phyloP scores from a whole-genome alignment of 257 asterid genomes.

The Cynanchum wilfordii region DNA sequence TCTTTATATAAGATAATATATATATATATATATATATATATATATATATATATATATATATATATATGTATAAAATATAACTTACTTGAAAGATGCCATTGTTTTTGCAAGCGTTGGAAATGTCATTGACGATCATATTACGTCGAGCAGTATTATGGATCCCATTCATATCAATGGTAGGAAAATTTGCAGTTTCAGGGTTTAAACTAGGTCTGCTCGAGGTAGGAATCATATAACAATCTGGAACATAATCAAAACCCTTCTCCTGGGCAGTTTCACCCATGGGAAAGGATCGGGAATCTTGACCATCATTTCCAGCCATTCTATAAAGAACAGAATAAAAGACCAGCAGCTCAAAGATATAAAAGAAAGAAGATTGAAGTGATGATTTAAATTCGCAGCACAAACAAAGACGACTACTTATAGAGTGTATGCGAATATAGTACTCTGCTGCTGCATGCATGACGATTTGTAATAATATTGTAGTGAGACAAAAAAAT shows the following conservation, averaged over 20 bases:
- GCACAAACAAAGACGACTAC: not conserved
- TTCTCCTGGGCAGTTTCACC: constrained; percentile 41
- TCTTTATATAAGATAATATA: too few species aligned
- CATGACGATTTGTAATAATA: not conserved
- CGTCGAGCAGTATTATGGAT: constrained; percentile 18
- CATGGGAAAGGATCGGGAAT: constrained; percentile 25
- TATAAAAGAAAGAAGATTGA: not conserved
- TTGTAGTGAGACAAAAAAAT: not conserved
- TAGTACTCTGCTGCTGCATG: too few species aligned
- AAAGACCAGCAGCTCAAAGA: not conserved
- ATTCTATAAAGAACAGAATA: not conserved
- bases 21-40: not conserved
- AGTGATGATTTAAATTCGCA: not conserved
- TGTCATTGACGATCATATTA: constrained; percentile 16
- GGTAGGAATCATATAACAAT: constrained; percentile 29
- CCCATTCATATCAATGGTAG: constrained; percentile 30
- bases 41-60: not conserved
- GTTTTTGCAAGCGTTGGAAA: constrained; percentile 29
- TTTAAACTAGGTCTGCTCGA: constrained; percentile 3
- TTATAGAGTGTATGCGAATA: not conserved
- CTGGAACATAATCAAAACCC: constrained; percentile 29
- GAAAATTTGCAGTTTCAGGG: constrained; percentile 9
- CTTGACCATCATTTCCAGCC: constrained; percentile 15
- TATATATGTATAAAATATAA: not conserved
- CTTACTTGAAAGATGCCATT: constrained; percentile 51